A percentile compares a stretch with the other conserved stretches of the same genome.
Evolutionary conservation across 2,329 filamentous ascomycete genomes (phyloP).

Genomic region (Ophiocordyceps sinensis): DNA sequence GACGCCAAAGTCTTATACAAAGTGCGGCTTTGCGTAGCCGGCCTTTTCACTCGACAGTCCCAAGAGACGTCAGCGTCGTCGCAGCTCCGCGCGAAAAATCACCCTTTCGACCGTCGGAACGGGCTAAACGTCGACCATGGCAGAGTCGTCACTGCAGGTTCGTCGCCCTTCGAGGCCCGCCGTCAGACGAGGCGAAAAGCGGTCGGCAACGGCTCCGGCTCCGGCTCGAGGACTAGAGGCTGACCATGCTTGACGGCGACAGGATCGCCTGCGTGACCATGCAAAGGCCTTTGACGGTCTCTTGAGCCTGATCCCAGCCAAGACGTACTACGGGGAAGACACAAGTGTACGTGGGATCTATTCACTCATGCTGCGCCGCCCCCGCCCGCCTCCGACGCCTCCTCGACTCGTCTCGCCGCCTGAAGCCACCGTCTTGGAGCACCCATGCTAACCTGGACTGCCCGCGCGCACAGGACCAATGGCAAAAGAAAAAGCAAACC

Average conservation of each 20-base stretch:
- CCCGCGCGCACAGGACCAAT: slow-evolving; percentile 57
- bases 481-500: slow-evolving; percentile 86
- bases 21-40: not conserved
- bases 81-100: not conserved
- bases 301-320: slow-evolving; percentile 75
- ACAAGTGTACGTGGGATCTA: slow-evolving; percentile 49
- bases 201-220: no score
- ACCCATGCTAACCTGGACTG: not conserved
- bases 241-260: not conserved
- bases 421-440: no score
- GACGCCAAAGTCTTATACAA: not conserved
- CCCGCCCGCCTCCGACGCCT: not conserved
- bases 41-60: not conserved
- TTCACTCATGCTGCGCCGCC: not conserved
- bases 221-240: not conserved
- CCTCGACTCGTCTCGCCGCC: not conserved
- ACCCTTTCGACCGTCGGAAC: not conserved
- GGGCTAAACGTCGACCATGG: slow-evolving; percentile 15
- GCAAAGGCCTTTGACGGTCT: slow-evolving; percentile 74
- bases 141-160: slow-evolving; percentile 32
- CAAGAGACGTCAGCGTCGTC: no score
- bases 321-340: slow-evolving; percentile 81
- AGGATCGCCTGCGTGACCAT: slow-evolving; percentile 43
- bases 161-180: slow-evolving; percentile 9
- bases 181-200: no score